These are phyloP conservation scores for Aschersonia sp. DNA, from an alignment of 2,329 filamentous ascomycete species.

Conservation along the genomic window DNA sequence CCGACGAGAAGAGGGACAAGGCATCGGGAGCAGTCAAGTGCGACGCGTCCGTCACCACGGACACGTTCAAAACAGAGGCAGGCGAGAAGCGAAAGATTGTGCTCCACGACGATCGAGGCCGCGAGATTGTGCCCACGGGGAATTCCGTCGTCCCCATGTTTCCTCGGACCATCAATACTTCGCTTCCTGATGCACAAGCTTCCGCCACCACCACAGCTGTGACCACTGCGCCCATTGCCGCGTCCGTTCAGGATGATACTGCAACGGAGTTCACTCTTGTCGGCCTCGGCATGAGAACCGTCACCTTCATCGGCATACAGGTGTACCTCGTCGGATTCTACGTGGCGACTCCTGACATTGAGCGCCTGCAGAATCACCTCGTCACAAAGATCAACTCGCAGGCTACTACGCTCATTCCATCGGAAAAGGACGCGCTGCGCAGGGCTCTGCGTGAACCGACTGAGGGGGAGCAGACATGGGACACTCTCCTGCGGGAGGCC, in stretches of 20 bases:
- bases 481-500: slow-evolving; percentile 48
- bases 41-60: slow-evolving; percentile 22
- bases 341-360: slow-evolving; percentile 70
- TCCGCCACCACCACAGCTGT: background rate
- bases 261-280: slow-evolving; percentile 71
- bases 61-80: slow-evolving; percentile 32
- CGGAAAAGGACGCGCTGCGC: slow-evolving; percentile 64
- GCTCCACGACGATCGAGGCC: slow-evolving; percentile 51
- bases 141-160: slow-evolving; percentile 70
- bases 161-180: slow-evolving; percentile 55
- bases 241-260: slow-evolving; percentile 22
- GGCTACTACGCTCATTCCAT: slow-evolving; percentile 70
- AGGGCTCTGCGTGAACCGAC: slow-evolving; percentile 53
- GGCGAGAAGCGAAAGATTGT: slow-evolving; percentile 42
- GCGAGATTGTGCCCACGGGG: slow-evolving; percentile 67
- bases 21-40: slow-evolving; percentile 22
- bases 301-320: slow-evolving; percentile 79
- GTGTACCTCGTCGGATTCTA: slow-evolving; percentile 95
- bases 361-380: slow-evolving; percentile 62
- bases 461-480: slow-evolving; percentile 61
- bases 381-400: slow-evolving; percentile 61
- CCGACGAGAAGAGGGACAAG: slow-evolving; percentile 17
- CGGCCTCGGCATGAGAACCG: slow-evolving; percentile 75
- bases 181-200: slow-evolving; percentile 18
- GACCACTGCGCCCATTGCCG: slow-evolving; percentile 16